phyloP scores from a whole-genome alignment of 768 basidiomycete genomes.

The Tylopilus sp. region DNA sequence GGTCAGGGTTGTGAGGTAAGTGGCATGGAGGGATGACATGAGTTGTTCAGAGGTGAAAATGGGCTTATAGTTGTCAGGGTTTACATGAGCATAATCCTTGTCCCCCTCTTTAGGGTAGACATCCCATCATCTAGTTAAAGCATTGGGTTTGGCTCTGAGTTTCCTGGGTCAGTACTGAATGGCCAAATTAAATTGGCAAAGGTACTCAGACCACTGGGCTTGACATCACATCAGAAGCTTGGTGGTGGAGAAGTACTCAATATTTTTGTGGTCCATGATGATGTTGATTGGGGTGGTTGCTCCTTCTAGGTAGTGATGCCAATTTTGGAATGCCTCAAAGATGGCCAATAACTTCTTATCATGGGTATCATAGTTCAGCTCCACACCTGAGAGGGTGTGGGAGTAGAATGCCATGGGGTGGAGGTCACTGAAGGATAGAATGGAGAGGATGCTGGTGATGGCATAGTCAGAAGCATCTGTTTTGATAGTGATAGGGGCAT shows the following conservation, averaged over 20 bases:
- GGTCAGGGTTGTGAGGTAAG: not conserved
- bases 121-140: not conserved
- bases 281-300: not conserved
- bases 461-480: not conserved
- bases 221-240: not conserved
- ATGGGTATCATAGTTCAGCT: not conserved
- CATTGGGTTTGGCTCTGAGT: not conserved
- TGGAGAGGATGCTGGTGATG: not conserved
- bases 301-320: not conserved
- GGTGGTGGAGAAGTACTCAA: not conserved
- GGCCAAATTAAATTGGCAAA: not conserved
- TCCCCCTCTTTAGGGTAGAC: not conserved
- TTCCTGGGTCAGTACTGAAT: not conserved
- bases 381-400: not conserved
- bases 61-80: not conserved
- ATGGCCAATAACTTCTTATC: not conserved
- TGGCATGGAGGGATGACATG: not conserved
- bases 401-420: not conserved
- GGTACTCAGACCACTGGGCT: not conserved
- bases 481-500: not conserved
- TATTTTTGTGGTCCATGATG: not conserved
- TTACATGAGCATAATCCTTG: not conserved
- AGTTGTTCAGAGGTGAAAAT: not conserved
- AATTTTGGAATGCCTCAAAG: not conserved
- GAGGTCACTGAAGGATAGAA: not conserved